Conservation (phyloP, 768 basidiomycete genomes). For the Hericium alpestre region DNA sequence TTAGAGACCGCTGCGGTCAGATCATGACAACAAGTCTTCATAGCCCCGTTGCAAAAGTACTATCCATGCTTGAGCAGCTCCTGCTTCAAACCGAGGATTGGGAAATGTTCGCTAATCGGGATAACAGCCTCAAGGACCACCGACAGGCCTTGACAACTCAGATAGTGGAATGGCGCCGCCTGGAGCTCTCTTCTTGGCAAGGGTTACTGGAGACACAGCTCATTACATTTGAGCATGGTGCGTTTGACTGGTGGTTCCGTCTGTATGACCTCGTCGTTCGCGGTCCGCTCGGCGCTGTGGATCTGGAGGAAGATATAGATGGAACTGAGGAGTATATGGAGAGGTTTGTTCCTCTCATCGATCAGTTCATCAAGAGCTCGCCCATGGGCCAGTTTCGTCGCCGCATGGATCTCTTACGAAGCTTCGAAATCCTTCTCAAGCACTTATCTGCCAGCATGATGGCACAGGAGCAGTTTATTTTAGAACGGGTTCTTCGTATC, state of each 20-base stretch:
- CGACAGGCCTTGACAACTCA: conserved; percentile 57
- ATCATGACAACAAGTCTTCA: conserved; percentile 51
- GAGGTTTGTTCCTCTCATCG: conserved; percentile 64
- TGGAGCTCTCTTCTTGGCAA: conserved; percentile 86
- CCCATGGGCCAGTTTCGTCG: conserved; percentile 77
- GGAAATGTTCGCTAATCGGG: conserved; percentile 92
- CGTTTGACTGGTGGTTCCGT: conserved; percentile 82
- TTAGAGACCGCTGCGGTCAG: conserved; percentile 57
- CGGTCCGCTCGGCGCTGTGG: conserved; percentile 42
- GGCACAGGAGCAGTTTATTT: conserved; percentile 20
- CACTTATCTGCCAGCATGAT: conserved; percentile 26
- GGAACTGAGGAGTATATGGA: conserved; percentile 43
- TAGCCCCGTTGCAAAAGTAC: conserved; percentile 71
- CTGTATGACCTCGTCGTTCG: conserved; percentile 72
- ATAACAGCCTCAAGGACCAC: conserved; percentile 64
- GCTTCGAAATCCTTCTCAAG: conserved; percentile 48
- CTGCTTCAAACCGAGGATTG: conserved; percentile 86
- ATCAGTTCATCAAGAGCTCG: conserved; percentile 63
- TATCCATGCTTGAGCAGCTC: conserved; percentile 78
- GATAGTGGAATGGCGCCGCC: conserved; percentile 82
- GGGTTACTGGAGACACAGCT: conserved; percentile 65
- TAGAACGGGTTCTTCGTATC: conserved; percentile 46
- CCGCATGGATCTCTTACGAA: conserved; percentile 56
- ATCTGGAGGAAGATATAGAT: conserved; percentile 22
- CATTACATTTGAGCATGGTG: conserved; percentile 28